Base-by-base conservation (phyloP, 139 green algal species). In the Tetradesmus lagerheimii region DNA sequence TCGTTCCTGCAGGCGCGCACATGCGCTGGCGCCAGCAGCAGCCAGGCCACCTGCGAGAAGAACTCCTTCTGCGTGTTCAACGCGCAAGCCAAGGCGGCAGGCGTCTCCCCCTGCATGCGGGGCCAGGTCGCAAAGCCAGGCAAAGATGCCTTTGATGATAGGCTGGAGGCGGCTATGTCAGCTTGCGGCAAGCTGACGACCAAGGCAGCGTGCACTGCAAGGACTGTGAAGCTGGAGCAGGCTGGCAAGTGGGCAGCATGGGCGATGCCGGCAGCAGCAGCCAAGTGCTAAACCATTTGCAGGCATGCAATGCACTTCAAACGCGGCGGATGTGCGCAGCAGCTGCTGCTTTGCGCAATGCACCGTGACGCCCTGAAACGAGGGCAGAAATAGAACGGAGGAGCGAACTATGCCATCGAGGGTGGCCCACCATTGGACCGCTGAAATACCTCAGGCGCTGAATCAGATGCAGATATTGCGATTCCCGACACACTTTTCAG, bases 231-330 rank as follows among this genome's bases (percentile, higher is more conserved):
- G 53, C 57, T 87, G 35, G 35, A 79, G 82, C 82, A 87, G 57
- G 50, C 82, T 38, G 82, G 82, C 57, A 78, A 87, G 82, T 87
- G 82, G 82, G 35, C 18, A 8, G 41, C 82, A 50, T 87, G 82
- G 82, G 45, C 43, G 20, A 45, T 67, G n/a, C 35, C 82, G 14
- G 53, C 82, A 27, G 57, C 82, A 6, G 23, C 53, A 37, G 82
- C 47, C 1, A 43, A 86, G 27, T 86, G 80, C 37, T 74, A 39
- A 85, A 1, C 34, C 0, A 23, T 15, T 43, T 41, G 34, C 25
- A 35, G 23, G 16, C 53, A 66, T 29, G 53, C 53, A 66, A 25
- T 66, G 53, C 53, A 25, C 45, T 57, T 57, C 45, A 57, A 9
- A 57, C 11, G 45, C 45, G 45, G 45, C 45, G 45, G 18, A 25